Evolutionary conservation across 495 filamentous ascomycete species (phyloP).

Genomic region (Glutinoglossum americanum): DNA sequence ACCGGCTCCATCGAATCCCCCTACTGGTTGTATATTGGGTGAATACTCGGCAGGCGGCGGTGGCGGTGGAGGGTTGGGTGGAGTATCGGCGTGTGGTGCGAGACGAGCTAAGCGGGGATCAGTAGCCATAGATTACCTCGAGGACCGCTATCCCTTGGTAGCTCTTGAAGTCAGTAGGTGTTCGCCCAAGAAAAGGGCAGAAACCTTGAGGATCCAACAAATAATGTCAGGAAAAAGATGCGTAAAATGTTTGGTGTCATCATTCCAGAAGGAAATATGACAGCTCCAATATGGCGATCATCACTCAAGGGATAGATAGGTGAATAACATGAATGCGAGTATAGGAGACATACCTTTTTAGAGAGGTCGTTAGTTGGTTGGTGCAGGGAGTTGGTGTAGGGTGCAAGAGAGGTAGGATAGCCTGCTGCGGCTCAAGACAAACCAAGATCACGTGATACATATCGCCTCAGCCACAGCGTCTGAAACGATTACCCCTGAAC

Average conservation of each 20-base stretch:
- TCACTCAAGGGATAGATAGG: conserved; percentile 22
- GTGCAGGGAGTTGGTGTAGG: neutral
- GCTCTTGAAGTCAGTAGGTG: neutral
- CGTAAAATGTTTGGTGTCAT: conserved; percentile 29
- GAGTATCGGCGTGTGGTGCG: conserved; percentile 19
- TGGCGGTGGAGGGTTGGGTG: conserved; percentile 29
- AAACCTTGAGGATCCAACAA: neutral
- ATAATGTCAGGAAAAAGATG: conserved; percentile 6
- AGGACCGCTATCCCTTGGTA: conserved; percentile 2
- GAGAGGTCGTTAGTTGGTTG: neutral
- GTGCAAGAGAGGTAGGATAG: neutral
- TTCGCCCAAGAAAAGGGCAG: neutral
- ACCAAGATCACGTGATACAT: no score
- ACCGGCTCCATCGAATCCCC: conserved; percentile 14
- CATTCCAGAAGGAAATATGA: conserved; percentile 42
- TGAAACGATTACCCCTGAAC: neutral
- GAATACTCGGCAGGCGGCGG: conserved; percentile 24
- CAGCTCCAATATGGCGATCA: conserved; percentile 91
- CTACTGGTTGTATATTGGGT: conserved; percentile 11
- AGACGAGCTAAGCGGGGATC: conserved; percentile 33
- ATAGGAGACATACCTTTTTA: neutral
- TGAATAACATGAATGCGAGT: neutral
- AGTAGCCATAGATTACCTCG: conserved; percentile 22
- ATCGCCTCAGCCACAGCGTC: neutral
- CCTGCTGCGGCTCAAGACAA: neutral